A percentile compares a stretch with the other conserved stretches of the same genome.
These are phyloP conservation scores for Solanum piurae DNA, from an alignment of 257 asterid genomes.

Conservation along the genomic window DNA sequence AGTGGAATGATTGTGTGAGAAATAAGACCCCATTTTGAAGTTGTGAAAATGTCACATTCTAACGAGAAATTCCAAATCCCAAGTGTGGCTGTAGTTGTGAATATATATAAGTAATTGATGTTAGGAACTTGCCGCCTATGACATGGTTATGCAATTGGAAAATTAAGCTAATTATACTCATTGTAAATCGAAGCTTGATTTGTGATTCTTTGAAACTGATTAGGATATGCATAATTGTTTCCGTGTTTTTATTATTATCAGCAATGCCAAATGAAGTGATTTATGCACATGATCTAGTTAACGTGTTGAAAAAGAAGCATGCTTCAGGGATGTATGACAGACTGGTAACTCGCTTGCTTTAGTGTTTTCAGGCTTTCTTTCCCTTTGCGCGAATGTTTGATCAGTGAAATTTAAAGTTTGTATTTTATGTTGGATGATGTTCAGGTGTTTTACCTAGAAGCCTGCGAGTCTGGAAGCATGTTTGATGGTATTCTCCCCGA, in stretches of 20 bases:
- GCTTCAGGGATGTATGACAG: conserved; percentile 77
- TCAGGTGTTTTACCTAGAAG: conserved; percentile 92
- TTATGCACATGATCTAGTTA: conserved; percentile 58
- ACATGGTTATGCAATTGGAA: neutral
- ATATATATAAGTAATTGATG: neutral
- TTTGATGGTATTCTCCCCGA: conserved; percentile 89
- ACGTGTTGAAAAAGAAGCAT: conserved; percentile 60
- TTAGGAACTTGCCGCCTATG: neutral
- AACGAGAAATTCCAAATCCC: no score
- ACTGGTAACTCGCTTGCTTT: conserved; percentile 39
- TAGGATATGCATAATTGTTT: neutral
- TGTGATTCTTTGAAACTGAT: neutral
- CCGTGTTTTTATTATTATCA: neutral
- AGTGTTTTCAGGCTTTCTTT: no score
- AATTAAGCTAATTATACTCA: neutral
- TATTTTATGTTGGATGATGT: neutral
- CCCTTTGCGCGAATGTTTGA: no score
- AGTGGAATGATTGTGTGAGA: no score
- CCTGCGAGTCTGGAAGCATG: conserved; percentile 95
- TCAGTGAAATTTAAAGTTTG: no score
- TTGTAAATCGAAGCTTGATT: neutral
- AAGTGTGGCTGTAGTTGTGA: neutral
- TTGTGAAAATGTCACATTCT: no score
- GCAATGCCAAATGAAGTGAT: conserved; percentile 72
- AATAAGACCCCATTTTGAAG: no score